These are phyloP conservation scores for Phlyctochytrium arcticum DNA, from an alignment of 192 early-diverging fungal genomes.

Conservation along the genomic window DNA sequence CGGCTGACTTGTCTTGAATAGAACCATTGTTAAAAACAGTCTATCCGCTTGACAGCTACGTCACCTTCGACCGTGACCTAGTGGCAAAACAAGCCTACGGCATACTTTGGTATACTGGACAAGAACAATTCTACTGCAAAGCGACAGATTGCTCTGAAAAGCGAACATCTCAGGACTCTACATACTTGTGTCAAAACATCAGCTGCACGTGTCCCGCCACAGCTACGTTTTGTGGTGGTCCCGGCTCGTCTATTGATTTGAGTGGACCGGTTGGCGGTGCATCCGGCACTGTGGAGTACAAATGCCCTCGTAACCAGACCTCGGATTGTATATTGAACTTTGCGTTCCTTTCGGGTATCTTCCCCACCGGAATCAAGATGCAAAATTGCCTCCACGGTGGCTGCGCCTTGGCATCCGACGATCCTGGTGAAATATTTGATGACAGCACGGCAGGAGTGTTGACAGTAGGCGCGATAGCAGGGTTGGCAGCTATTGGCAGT, in stretches of 20 bases:
- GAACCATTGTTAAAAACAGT: conserved; percentile 33
- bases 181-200: conserved; percentile 35
- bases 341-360: conserved; percentile 40
- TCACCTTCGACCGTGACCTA: conserved; percentile 36
- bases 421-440: conserved; percentile 19
- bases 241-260: conserved; percentile 35
- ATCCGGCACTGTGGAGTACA: conserved; percentile 36
- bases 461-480: neutral
- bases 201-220: conserved; percentile 45
- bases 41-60: conserved; percentile 36
- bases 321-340: conserved; percentile 40
- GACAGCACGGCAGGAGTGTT: neutral
- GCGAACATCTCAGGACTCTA: conserved; percentile 18
- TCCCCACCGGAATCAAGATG: conserved; percentile 51
- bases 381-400: conserved; percentile 51
- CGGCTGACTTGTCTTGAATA: too few relatives aligned
- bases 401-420: conserved; percentile 45
- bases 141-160: conserved; percentile 36
- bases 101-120: conserved; percentile 45
- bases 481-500: neutral
- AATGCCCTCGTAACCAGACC: conserved; percentile 36
- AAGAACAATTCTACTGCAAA: conserved; percentile 51
- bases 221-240: conserved; percentile 52
- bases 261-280: conserved; percentile 31
- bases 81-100: conserved; percentile 25